Conservation (phyloP, 2,329 filamentous ascomycete genomes). For the Fusarium austroafricanum region DNA sequence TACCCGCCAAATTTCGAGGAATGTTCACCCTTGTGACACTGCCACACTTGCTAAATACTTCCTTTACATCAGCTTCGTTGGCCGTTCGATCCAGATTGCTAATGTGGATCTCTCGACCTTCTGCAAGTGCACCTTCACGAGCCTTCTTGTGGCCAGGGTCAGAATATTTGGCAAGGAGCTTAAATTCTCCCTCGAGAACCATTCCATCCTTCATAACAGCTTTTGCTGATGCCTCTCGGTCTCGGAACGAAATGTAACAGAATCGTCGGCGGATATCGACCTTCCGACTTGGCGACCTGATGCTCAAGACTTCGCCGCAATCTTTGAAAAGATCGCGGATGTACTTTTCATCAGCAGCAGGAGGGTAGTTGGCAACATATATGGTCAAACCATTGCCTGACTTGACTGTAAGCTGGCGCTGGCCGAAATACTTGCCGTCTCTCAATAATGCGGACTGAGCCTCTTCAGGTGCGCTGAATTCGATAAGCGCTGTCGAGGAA, state of each 20-base stretch:
- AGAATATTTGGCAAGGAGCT: constrained; percentile 83
- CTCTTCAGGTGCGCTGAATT: constrained; percentile 85
- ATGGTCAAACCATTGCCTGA: constrained; percentile 83
- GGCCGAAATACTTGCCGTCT: constrained; percentile 82
- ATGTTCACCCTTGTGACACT: constrained; percentile 78
- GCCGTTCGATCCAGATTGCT: constrained; percentile 72
- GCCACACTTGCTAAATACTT: constrained; percentile 81
- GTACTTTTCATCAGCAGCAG: constrained; percentile 76
- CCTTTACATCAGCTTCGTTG: constrained; percentile 75
- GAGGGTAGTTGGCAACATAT: constrained; percentile 91
- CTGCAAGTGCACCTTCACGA: constrained; percentile 83
- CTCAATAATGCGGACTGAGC: constrained; percentile 83
- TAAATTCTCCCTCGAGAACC: constrained; percentile 74
- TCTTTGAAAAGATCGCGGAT: constrained; percentile 75
- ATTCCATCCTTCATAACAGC: constrained; percentile 80
- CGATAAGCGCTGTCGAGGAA: constrained; percentile 79
- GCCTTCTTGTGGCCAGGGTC: constrained; percentile 82
- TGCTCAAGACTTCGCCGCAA: constrained; percentile 84
- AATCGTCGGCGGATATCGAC: constrained; percentile 90
- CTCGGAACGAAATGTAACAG: constrained; percentile 93
- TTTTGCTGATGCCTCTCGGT: constrained; percentile 72
- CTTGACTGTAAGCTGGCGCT: constrained; percentile 77
- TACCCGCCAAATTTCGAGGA: constrained; percentile 73
- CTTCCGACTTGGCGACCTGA: constrained; percentile 92
- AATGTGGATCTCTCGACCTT: constrained; percentile 87